Percentiles rank a stretch among this genome's conserved stretches.
These are phyloP conservation scores for Teratosphaeriaceae sp. DNA, from an alignment of 2,329 filamentous ascomycete species.

Conservation along the genomic window DNA sequence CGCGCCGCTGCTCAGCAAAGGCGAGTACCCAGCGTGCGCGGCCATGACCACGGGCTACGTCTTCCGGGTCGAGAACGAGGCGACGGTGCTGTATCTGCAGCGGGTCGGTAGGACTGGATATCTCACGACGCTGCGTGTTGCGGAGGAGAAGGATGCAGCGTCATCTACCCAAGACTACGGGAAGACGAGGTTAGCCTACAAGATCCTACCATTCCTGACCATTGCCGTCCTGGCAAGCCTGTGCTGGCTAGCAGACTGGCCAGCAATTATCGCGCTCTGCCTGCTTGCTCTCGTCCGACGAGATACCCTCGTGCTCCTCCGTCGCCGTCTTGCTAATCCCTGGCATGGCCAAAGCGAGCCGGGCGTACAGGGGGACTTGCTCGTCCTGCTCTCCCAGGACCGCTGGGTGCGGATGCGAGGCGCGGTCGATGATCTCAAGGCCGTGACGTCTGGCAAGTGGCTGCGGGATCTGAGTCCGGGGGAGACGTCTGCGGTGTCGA, in stretches of 20 bases:
- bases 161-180: not conserved
- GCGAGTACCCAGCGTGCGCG: slow-evolving; percentile 36
- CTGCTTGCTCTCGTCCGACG: slow-evolving; percentile 49
- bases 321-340: slow-evolving; percentile 37
- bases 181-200: slow-evolving; percentile 8
- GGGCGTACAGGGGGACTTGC: slow-evolving; percentile 40
- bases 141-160: not conserved
- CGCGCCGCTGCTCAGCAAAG: slow-evolving; percentile 43
- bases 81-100: slow-evolving; percentile 47
- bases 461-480: slow-evolving; percentile 45
- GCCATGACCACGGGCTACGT: slow-evolving; percentile 40
- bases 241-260: not conserved
- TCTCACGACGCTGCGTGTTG: slow-evolving; percentile 22
- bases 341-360: slow-evolving; percentile 35
- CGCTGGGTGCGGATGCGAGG: slow-evolving; percentile 50
- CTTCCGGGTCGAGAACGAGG: slow-evolving; percentile 44
- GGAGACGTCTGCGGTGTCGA: slow-evolving; percentile 48
- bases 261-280: slow-evolving; percentile 10
- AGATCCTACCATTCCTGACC: slow-evolving; percentile 11
- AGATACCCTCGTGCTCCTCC: slow-evolving; percentile 52
- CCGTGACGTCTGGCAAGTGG: slow-evolving; percentile 53
- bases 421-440: slow-evolving; percentile 50
- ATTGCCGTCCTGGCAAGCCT: slow-evolving; percentile 6
- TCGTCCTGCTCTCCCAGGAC: slow-evolving; percentile 48
- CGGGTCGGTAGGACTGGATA: slow-evolving; percentile 22